Evolutionary conservation across 2,329 filamentous ascomycete species (phyloP).

Genomic region (Aspergillus caelatus): DNA sequence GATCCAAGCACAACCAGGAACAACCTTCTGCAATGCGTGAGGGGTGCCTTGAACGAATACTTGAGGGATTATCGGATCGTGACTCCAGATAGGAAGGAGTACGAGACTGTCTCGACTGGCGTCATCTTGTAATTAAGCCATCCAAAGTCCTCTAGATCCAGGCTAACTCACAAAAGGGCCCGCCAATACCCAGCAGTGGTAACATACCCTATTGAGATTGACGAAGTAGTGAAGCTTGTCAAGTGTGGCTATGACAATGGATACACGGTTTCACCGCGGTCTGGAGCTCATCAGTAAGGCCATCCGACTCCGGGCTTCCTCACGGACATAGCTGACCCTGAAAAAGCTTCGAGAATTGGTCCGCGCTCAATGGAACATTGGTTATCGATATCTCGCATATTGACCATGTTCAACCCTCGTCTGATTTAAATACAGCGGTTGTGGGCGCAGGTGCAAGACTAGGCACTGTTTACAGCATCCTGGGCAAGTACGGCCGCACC

Average conservation of each 20-base stretch:
- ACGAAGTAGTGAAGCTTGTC: neutral
- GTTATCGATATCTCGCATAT: constrained; percentile 5
- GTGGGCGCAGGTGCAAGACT: constrained; percentile 1
- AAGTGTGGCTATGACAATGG: neutral
- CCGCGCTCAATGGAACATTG: neutral
- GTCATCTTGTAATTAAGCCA: neutral
- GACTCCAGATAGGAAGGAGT: neutral
- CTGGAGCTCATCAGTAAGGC: neutral
- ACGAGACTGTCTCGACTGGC: neutral
- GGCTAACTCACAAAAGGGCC: neutral
- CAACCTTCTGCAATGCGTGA: neutral
- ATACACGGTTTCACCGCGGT: neutral
- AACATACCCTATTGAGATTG: neutral
- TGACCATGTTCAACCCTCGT: neutral
- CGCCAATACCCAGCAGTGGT: neutral
- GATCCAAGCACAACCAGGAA: neutral
- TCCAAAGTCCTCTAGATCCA: neutral
- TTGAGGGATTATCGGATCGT: neutral
- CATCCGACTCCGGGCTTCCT: neutral
- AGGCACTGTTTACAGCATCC: neutral
- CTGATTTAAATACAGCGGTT: neutral
- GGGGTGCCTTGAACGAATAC: neutral
- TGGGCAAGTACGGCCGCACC: neutral
- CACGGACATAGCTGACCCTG: neutral
- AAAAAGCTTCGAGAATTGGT: constrained; percentile 1